These are phyloP conservation scores for Pistacia vera DNA, from an alignment of 345 rosid species.

Conservation along the genomic window DNA sequence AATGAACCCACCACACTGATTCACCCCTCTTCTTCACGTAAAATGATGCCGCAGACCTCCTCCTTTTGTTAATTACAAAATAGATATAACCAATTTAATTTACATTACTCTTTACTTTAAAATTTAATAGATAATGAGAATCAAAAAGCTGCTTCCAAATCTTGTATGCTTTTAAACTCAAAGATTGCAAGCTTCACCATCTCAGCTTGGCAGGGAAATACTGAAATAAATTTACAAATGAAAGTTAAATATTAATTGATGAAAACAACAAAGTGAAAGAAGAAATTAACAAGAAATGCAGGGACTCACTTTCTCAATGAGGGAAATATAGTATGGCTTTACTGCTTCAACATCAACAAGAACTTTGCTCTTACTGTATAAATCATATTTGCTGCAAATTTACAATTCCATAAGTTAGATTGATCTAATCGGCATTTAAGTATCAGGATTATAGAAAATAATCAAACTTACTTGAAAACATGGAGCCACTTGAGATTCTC, in stretches of 20 bases:
- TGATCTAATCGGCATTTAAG: neutral
- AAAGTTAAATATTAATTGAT: neutral
- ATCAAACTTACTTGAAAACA: slow-evolving; percentile 56
- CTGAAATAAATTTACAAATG: slow-evolving; percentile 28
- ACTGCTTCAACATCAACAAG: slow-evolving; percentile 65
- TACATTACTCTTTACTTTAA: too few relatives aligned
- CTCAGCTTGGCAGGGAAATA: slow-evolving; percentile 54
- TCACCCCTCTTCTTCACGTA: too few relatives aligned
- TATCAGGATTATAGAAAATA: too few relatives aligned
- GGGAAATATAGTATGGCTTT: slow-evolving; percentile 82
- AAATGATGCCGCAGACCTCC: too few relatives aligned
- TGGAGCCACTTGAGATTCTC: slow-evolving; percentile 76
- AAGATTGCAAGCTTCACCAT: slow-evolving; percentile 31
- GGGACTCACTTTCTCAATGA: slow-evolving; percentile 45
- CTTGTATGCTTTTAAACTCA: too few relatives aligned
- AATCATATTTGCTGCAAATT: slow-evolving; percentile 72
- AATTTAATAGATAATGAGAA: too few relatives aligned
- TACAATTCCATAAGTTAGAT: neutral
- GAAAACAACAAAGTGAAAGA: neutral
- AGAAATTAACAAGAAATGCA: neutral
- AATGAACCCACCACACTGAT: too few relatives aligned
- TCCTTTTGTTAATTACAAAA: too few relatives aligned
- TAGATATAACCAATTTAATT: too few relatives aligned
- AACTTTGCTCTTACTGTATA: slow-evolving; percentile 85
- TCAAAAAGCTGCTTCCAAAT: too few relatives aligned